Base-by-base conservation (phyloP, 2,329 filamentous ascomycete species). In the Penicillium nordicum region DNA sequence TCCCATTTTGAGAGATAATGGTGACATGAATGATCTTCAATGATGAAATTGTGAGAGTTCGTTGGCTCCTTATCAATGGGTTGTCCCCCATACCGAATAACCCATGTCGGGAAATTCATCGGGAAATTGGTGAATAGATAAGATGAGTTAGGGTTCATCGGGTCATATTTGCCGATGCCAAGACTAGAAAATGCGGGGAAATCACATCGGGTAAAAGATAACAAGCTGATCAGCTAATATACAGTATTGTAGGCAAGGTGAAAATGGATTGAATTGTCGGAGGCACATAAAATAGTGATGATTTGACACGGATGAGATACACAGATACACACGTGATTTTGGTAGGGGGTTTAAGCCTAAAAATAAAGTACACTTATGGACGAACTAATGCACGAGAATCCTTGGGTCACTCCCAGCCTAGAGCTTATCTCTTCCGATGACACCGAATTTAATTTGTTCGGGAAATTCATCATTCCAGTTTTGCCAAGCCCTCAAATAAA, bases 151-250 rank as follows among this genome's bases (percentile, higher is more conserved):
- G 27, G 12, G 38, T 42, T 49, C 2, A 5, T 12, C 30, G 30
- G 30, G 12, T 32, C 4, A 12, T 36, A 49, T 53, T 57, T 53
- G 27, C 57, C 57, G 57, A 59, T 40, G 57, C 57, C 57, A 59
- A 59, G 57, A 50, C 37, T 41, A 57, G 52, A 53, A 50, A 56
- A 57, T 46, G 57, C 57, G 57, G 57, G 57, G 57, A 58, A 58
- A 27, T 6, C 4, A 8, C 32, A 14, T 29, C 4, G n/a, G 42
- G 27, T 12, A 12, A 30, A 44, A 30, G 42, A 44, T 44, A 44
- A 16, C 38, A 21, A 21, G 23, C 41, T 29, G 25, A 30, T 30
- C n/a, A 44, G 25, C 41, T 43, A 5, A 29, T 43, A 30, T 32
- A n/a, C 8, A 18, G 12, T 18, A 11, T 48, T 53, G 5, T 34